Conservation (phyloP, 768 basidiomycete species). For the Russula sp. region DNA sequence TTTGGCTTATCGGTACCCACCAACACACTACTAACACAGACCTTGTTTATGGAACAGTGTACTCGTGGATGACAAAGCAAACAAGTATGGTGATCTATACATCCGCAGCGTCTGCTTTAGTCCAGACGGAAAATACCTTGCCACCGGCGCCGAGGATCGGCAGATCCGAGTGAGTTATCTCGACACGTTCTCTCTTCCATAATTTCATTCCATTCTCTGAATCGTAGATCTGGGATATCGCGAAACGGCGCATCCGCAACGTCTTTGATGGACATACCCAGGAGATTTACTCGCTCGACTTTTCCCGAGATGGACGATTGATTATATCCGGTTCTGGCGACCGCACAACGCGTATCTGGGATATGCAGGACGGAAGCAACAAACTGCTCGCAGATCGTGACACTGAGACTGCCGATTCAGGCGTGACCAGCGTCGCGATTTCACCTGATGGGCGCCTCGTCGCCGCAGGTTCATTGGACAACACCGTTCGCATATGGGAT, state of each 20-base stretch:
- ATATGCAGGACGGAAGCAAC: constrained; percentile 43
- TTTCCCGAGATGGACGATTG: constrained; percentile 77
- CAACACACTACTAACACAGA: neutral
- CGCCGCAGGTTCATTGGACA: constrained; percentile 54
- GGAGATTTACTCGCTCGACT: constrained; percentile 92
- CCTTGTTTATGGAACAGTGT: constrained; percentile 41
- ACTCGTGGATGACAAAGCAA: constrained; percentile 68
- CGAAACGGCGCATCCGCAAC: constrained; percentile 67
- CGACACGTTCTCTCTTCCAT: neutral
- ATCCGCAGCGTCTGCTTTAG: constrained; percentile 81
- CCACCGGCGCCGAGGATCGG: constrained; percentile 86
- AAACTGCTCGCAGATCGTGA: constrained; percentile 45
- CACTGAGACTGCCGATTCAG: constrained; percentile 48
- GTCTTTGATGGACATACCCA: constrained; percentile 86
- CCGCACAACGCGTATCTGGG: constrained; percentile 57
- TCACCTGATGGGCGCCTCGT: constrained; percentile 54
- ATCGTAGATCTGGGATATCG: constrained; percentile 85
- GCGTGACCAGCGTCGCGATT: constrained; percentile 55
- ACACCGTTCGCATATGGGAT: constrained; percentile 71
- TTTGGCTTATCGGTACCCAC: neutral
- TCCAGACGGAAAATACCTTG: constrained; percentile 64
- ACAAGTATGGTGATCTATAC: constrained; percentile 77
- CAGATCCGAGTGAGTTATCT: constrained; percentile 67
- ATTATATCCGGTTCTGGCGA: constrained; percentile 90
- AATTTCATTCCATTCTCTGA: neutral